Conservation (phyloP, 148 eudicot species). For the Tetragonia tetragonoides region DNA sequence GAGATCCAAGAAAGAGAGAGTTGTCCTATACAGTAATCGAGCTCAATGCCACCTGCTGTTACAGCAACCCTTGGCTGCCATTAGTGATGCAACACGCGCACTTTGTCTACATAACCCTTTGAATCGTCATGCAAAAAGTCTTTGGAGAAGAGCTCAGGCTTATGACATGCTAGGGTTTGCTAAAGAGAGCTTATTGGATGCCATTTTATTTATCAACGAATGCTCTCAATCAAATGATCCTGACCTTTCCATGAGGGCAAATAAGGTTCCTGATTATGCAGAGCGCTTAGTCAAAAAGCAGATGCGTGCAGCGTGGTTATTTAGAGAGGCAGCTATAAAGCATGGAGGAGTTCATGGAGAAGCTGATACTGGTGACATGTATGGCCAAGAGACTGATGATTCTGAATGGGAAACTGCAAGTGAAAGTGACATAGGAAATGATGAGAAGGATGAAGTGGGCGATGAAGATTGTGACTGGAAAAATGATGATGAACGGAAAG, state of each 20-base stretch:
- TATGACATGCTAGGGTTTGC: slow-evolving; percentile 96
- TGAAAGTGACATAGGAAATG: slow-evolving; percentile 87
- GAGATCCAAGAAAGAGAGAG: slow-evolving; percentile 88
- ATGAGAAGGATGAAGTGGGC: slow-evolving; percentile 58
- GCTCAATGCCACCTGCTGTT: slow-evolving; percentile 90
- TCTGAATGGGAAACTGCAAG: slow-evolving; percentile 99
- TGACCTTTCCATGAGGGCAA: slow-evolving; percentile 79
- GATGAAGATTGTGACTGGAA: slow-evolving; percentile 69
- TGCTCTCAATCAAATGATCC: slow-evolving; percentile 92
- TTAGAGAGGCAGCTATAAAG: slow-evolving; percentile 87
- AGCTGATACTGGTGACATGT: slow-evolving; percentile 62
- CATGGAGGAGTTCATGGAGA: slow-evolving; percentile 91
- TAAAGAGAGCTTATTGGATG: slow-evolving; percentile 96
- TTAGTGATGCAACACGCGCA: slow-evolving; percentile 92
- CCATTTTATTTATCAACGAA: slow-evolving; percentile 86
- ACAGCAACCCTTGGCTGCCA: slow-evolving; percentile 86
- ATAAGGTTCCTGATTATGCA: slow-evolving; percentile 95
- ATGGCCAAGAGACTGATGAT: slow-evolving; percentile 83
- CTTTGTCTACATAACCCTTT: slow-evolving; percentile 87
- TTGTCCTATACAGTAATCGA: slow-evolving; percentile 84
- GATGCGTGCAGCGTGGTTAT: slow-evolving; percentile 96
- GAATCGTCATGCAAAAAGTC: slow-evolving; percentile 90
- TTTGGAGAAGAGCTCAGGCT: slow-evolving; percentile 99
- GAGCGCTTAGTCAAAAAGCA: slow-evolving; percentile 96
- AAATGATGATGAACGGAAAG: slow-evolving; percentile 63